These are phyloP conservation scores for Macroventuria anomochaeta DNA, from an alignment of 2,329 filamentous ascomycete genomes.

Conservation along the genomic window DNA sequence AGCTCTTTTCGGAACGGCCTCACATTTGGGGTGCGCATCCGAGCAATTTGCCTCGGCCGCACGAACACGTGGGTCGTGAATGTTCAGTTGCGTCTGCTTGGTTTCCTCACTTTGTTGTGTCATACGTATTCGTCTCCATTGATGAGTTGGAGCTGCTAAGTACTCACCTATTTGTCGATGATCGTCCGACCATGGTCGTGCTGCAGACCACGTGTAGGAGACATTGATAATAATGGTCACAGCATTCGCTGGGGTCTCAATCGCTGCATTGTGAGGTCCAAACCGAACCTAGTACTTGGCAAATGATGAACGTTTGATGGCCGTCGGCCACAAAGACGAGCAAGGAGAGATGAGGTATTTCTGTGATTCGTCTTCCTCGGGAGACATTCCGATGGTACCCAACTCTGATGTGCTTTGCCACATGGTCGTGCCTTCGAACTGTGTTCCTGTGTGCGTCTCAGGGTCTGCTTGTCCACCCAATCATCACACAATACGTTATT, in stretches of 20 bases:
- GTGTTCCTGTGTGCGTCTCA: constrained; percentile 20
- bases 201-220: neutral
- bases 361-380: constrained; percentile 16
- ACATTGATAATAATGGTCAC: neutral
- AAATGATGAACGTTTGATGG: constrained; percentile 30
- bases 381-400: constrained; percentile 16
- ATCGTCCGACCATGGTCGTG: neutral
- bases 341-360: constrained; percentile 10
- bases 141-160: neutral
- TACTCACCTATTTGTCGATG: neutral
- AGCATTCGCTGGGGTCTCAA: neutral
- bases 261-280: constrained; percentile 2
- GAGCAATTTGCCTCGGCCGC: neutral
- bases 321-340: constrained; percentile 26
- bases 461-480: constrained; percentile 22
- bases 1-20: neutral
- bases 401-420: constrained; percentile 17
- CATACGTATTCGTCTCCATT: neutral
- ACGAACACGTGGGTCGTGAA: constrained; percentile 13
- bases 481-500: constrained; percentile 13
- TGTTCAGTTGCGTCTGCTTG: neutral
- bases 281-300: constrained; percentile 20
- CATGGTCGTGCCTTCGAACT: constrained; percentile 6
- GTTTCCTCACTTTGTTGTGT: neutral
- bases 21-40: neutral